These are phyloP conservation scores for Beauveria australis DNA, from an alignment of 2,329 filamentous ascomycete genomes.

Conservation along the genomic window DNA sequence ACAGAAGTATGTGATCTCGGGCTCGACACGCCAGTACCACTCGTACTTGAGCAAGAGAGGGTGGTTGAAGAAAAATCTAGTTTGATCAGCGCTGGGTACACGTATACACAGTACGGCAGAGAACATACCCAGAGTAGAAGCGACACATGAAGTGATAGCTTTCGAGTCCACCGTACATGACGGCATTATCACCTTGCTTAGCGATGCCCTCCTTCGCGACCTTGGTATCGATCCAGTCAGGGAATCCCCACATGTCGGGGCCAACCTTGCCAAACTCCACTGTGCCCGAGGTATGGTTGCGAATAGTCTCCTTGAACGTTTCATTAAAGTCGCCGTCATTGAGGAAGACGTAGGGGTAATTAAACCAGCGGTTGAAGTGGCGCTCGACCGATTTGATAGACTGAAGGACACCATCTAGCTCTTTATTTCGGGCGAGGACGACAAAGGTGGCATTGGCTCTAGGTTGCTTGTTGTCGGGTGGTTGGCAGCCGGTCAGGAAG, in stretches of 20 bases:
- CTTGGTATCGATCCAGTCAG: slow-evolving; percentile 90
- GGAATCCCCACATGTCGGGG: slow-evolving; percentile 87
- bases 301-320: slow-evolving; percentile 79
- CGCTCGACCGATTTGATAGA: slow-evolving; percentile 96
- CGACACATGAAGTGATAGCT: slow-evolving; percentile 99
- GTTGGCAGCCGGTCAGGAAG: slow-evolving; percentile 82
- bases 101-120: not conserved
- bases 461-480: slow-evolving; percentile 68
- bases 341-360: slow-evolving; percentile 97
- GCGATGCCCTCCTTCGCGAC: slow-evolving; percentile 92
- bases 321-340: slow-evolving; percentile 97
- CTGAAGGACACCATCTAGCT: slow-evolving; percentile 90
- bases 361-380: slow-evolving; percentile 98
- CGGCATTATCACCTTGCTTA: slow-evolving; percentile 91
- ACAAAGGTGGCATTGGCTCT: slow-evolving; percentile 94
- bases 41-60: slow-evolving; percentile 92
- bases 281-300: slow-evolving; percentile 77
- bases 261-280: slow-evolving; percentile 95
- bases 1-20: slow-evolving; percentile 99
- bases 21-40: slow-evolving; percentile 99
- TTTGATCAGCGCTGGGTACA: slow-evolving; percentile 15
- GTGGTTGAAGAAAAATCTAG: slow-evolving; percentile 92
- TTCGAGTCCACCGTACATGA: slow-evolving; percentile 99
- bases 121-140: slow-evolving; percentile 86
- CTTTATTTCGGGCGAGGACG: slow-evolving; percentile 90